Conservation (phyloP, 306 rosid genomes). For the Psophocarpus tetragonolobus region DNA sequence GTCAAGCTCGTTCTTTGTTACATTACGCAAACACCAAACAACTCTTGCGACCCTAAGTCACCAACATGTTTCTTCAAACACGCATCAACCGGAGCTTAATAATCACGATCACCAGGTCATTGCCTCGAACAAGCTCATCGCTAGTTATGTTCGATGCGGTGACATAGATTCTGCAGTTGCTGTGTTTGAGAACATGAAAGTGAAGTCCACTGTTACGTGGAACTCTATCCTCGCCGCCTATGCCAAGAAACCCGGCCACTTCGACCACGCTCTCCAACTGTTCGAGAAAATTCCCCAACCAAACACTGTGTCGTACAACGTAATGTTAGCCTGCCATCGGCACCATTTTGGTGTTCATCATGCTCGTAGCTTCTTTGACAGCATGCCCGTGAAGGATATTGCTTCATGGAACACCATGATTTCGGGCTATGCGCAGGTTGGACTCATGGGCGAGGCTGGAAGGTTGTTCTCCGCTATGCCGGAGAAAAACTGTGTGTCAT, state of each 20-base stretch:
- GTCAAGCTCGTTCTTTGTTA: not conserved
- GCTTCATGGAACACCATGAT: constrained; percentile 89
- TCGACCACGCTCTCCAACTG: constrained; percentile 54
- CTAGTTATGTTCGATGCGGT: constrained; percentile 51
- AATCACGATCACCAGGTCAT: constrained; percentile 34
- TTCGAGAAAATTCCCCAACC: constrained; percentile 83
- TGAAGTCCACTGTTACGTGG: constrained; percentile 73
- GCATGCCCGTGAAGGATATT: constrained; percentile 67
- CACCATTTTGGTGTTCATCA: constrained; percentile 47
- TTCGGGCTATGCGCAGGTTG: constrained; percentile 65
- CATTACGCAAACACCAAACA: not conserved
- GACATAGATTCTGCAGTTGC: constrained; percentile 59
- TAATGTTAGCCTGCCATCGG: constrained; percentile 63
- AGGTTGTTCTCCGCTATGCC: constrained; percentile 65
- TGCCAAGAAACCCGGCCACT: constrained; percentile 49
- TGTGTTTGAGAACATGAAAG: constrained; percentile 59
- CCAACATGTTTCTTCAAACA: not conserved
- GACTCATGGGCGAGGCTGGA: constrained; percentile 55
- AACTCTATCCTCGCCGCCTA: constrained; percentile 67
- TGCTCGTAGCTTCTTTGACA: constrained; percentile 60
- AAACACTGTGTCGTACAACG: constrained; percentile 68
- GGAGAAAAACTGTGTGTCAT: constrained; percentile 66
- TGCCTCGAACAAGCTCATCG: constrained; percentile 61
- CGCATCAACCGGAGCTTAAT: constrained; percentile 18
- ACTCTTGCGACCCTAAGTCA: not conserved